These are phyloP conservation scores for Cladobotryum mycophilum DNA, from an alignment of 2,329 filamentous ascomycete species.

Conservation along the genomic window DNA sequence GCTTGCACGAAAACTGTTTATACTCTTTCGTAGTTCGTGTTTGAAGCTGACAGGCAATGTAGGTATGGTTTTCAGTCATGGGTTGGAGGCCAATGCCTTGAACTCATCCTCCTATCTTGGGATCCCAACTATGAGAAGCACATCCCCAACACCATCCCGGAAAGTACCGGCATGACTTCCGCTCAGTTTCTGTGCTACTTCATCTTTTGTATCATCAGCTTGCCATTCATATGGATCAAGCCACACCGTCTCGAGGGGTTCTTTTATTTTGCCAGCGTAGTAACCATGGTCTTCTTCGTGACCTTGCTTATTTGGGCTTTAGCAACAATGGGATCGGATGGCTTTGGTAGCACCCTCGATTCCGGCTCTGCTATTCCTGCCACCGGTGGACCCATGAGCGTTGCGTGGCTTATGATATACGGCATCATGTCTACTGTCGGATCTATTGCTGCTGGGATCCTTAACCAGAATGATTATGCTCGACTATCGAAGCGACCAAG, in stretches of 20 bases:
- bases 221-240: conserved; percentile 39
- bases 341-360: conserved; percentile 31
- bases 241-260: conserved; percentile 38
- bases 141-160: conserved; percentile 36
- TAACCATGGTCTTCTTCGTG: conserved; percentile 36
- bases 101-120: conserved; percentile 40
- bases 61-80: conserved; percentile 41
- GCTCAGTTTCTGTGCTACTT: conserved; percentile 39
- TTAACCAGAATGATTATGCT: conserved; percentile 35
- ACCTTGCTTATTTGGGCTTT: conserved; percentile 39
- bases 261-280: conserved; percentile 34
- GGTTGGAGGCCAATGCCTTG: conserved; percentile 41
- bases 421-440: conserved; percentile 32
- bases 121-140: conserved; percentile 36
- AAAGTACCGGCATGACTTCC: conserved; percentile 36
- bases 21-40: no score
- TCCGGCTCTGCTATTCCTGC: conserved; percentile 17
- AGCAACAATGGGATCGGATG: conserved; percentile 34
- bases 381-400: conserved; percentile 24
- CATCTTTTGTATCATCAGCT: conserved; percentile 37
- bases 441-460: conserved; percentile 32
- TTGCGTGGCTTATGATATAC: conserved; percentile 32
- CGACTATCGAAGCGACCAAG: conserved; percentile 26
- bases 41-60: no score
- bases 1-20: no score